These are phyloP conservation scores for Cladosporium sp. DNA, from an alignment of 2,329 filamentous ascomycete species.

Conservation along the genomic window DNA sequence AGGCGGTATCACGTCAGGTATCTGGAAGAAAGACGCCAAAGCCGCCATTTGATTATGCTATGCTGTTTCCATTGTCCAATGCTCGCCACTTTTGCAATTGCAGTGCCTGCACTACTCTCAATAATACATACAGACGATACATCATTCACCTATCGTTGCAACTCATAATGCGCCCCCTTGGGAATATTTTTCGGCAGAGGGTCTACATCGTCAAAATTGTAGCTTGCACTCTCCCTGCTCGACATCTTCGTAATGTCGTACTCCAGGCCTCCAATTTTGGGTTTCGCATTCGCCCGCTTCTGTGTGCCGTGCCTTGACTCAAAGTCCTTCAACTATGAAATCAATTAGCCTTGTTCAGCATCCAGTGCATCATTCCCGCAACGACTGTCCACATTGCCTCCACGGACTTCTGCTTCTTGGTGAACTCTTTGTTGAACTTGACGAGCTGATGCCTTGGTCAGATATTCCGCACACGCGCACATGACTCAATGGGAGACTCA, in stretches of 20 bases:
- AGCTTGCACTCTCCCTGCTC: conserved; percentile 7
- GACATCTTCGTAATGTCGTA: conserved; percentile 16
- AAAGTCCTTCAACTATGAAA: neutral
- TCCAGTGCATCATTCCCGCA: conserved; percentile 13
- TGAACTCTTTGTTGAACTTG: conserved; percentile 13
- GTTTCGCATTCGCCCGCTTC: neutral
- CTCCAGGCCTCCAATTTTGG: conserved; percentile 10
- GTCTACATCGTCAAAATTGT: conserved; percentile 18
- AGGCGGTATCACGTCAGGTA: conserved; percentile 15
- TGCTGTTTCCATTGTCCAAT: neutral
- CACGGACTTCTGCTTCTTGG: conserved; percentile 15
- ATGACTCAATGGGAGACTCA: too few relatives aligned
- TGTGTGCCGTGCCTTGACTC: neutral
- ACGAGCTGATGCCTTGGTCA: conserved; percentile 7
- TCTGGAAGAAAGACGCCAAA: conserved; percentile 20
- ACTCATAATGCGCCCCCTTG: neutral
- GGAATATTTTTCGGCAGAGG: conserved; percentile 11
- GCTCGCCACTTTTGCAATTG: neutral
- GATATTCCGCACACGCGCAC: too few relatives aligned
- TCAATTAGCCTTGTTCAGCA: neutral
- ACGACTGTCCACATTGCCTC: conserved; percentile 14
- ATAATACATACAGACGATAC: neutral
- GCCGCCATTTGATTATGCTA: neutral
- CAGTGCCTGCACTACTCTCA: neutral
- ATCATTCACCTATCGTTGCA: neutral